Evolutionary conservation across 1,284 basidiomycete genomes (phyloP), one percentile per base, ranked within the genome.

Genomic region (Ganoderma boninense): DNA sequence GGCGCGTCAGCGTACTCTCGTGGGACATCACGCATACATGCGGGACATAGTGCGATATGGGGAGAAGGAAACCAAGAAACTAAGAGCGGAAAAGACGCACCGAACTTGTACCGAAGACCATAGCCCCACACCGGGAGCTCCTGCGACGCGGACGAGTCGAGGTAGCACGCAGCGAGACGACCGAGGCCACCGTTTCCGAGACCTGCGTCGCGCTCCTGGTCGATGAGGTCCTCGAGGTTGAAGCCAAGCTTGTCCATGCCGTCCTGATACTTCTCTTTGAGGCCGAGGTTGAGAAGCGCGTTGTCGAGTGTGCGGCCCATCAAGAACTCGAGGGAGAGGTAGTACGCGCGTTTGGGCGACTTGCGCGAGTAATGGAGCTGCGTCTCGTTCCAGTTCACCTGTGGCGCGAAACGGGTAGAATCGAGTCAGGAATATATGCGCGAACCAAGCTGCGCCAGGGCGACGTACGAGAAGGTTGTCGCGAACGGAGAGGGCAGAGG

Each of bases 121-220:
- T 97, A 97, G 57, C 95, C 96, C 95, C 95, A 97, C 44, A 96
- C 88, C 1, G 92, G 92, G 3, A 93, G 84, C 76, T 94, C 93
- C 78, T 95, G 91, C 14, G 92, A 94, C 1, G 96, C 92, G 64
- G 88, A 89, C 5, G 93, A 95, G 78, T 95, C 94, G 71, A 97
- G 89, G 81, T 97, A 98, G 84, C 96, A 98, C 2, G 97, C 96
- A 1, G 96, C 96, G 54, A 98, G 88, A 66, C 96, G 94, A 1
- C 96, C 96, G 16, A 98, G 87, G 75, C 96, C 94, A 72, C 92
- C 93, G 78, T 97, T 97, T 13, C 96, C 96, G 23, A 97, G 87
- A 20, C 89, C 96, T 1, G 96, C 95, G 79, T 97, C 96, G 68
- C 96, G 91, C 80, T 98, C 96, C 78, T 92, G 86, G 66, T 92